Evolutionary conservation across 1,284 basidiomycete species (phyloP).

Genomic region (Xerocomus nothofagi): DNA sequence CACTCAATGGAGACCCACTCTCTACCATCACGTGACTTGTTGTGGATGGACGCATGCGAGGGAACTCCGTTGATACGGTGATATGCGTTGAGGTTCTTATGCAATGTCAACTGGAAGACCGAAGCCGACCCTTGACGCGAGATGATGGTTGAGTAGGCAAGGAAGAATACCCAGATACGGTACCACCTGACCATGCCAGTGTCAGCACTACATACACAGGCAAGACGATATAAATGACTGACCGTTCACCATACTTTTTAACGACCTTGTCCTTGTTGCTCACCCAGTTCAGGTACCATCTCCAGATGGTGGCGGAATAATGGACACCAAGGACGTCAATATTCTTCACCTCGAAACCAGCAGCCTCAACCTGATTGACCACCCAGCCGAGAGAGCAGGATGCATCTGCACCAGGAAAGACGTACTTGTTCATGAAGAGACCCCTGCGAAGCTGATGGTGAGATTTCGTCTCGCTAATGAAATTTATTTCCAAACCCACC

Average conservation of each 20-base stretch:
- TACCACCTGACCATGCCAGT: conserved; percentile 54
- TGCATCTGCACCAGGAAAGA: conserved; percentile 98
- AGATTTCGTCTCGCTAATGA: background rate
- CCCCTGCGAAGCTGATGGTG: conserved; percentile 47
- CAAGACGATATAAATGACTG: background rate
- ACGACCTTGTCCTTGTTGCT: conserved; percentile 86
- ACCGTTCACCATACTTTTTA: conserved; percentile 85
- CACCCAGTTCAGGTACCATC: conserved; percentile 97
- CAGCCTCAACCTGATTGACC: conserved; percentile 80
- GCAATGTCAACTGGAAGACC: conserved; percentile 94
- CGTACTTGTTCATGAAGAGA: conserved; percentile 93
- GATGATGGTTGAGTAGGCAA: conserved; percentile 77
- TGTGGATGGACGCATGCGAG: conserved; percentile 74
- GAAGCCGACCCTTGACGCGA: conserved; percentile 83
- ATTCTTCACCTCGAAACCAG: conserved; percentile 96
- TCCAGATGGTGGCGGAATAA: conserved; percentile 92
- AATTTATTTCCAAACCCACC: conserved; percentile 46
- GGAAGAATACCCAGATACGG: conserved; percentile 89
- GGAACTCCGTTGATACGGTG: conserved; percentile 81
- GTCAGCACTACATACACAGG: background rate
- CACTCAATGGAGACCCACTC: conserved; percentile 33
- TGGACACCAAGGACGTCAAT: conserved; percentile 97
- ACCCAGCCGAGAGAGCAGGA: conserved; percentile 96
- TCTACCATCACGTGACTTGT: conserved; percentile 39
- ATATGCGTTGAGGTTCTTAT: conserved; percentile 97